Base-by-base conservation (phyloP, 352 stramenopile genomes). In the Phytophthora aleatoria region DNA sequence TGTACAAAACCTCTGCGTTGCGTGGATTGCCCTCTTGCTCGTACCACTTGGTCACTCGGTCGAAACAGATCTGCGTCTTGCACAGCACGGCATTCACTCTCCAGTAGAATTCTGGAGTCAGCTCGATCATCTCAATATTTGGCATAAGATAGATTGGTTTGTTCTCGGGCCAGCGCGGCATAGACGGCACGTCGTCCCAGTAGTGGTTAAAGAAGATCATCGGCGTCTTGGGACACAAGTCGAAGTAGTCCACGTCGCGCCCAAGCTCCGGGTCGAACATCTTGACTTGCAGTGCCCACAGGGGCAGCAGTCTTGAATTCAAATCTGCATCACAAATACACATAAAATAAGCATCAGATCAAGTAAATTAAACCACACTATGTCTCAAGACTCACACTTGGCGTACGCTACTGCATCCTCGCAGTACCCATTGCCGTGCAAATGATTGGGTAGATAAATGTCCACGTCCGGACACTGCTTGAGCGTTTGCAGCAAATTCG, bases 341-440 rank as follows among this genome's bases (percentile, higher is more conserved):
- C 12, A 41, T 20, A 41, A 41, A 41, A 28, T 51, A 16, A 41
- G 4, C 36, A 16, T 52, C 16, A 52, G 81, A 62, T 11, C 67
- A 38, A 35, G 79, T 77, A 20, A 24, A 45, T 4, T 27, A 39
- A 53, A 36, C 1, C 6, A 15, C 38, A 16, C 52, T 5, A 64
- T 59, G 31, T 44, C 2, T 5, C 5, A 41, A 90, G 16, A 48
- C 47, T 38, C 48, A 89, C 78, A 87, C 38, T 89, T 88, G 5
- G 80, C 69, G 52, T 90, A 92, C 5, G 73, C 83, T 20, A 78
- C 69, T 5, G 71, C 74, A 47, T 92, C 83, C 44, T 92, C 83
- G 64, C 83, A 92, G 67, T 92, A 92, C 26, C 83, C 81, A 41
- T 85, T 73, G 27, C 59, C 68, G 7, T 79, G 76, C 10, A 90